Base-by-base conservation (phyloP, 768 basidiomycete genomes). In the Royoungia palumana region DNA sequence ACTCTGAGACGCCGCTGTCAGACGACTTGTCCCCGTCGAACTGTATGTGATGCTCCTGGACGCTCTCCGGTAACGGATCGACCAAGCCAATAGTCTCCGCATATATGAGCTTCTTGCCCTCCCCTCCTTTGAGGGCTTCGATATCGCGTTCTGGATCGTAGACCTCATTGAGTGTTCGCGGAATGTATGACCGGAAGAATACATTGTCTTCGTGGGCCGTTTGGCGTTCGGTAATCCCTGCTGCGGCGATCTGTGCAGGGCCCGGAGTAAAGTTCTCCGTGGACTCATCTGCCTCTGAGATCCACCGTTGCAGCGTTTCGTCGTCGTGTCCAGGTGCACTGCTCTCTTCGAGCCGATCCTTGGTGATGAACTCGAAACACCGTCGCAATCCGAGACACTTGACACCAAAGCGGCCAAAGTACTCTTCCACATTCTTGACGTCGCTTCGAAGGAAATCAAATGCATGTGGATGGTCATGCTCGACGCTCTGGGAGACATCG, bases 401-500 rank as follows among this genome's bases (percentile, higher is more conserved):
- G 42, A 90, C 86, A 0, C 88, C 90, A 17, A 82, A 77, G 54
- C 83, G 75, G 6, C 79, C 76, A 65, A 97, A 99, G 68, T 89
- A 99, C 30, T 94, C 94, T 51, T 96, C 93, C 36, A 94, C 75
- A 64, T 99, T 98, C 58, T 83, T 84, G 42, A 99, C 79, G 67
- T 99, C 96, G 38, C 78, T 83, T 22, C 94, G 85, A 32, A 99
- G 77, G 70, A 99, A 99, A 68, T 99, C 95, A 64, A 94, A 97
- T 0, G 96, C 92, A 24, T 87, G 77, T 0, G 95, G 96, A 59
- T 99, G 96, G 67, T 98, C 95, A 63, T 97, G 94, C 60, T 99
- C 96, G 30, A 99, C 94, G 54, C 92, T 94, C 65, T 99, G 96
- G 1, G 94, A 96, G 50, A 99, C 96, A 67, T 99, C 96, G 70